Evolutionary conservation across 495 filamentous ascomycete species (phyloP).

Genomic region (Collariella sp.): DNA sequence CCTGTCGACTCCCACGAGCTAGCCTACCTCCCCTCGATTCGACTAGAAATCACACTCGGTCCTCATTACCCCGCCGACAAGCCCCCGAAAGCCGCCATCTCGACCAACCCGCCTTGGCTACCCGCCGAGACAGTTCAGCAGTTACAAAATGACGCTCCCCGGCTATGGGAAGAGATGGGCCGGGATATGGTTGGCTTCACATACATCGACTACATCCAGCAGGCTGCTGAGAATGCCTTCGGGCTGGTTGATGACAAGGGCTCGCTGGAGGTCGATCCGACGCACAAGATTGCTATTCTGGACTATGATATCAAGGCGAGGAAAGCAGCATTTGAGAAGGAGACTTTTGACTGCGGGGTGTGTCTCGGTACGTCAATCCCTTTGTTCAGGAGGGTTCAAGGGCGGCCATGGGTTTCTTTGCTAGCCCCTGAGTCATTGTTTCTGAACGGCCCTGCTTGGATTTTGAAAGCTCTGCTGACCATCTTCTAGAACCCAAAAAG

Average conservation of each 20-base stretch:
- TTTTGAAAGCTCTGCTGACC: slow-evolving; percentile 16
- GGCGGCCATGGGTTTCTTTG: not conserved
- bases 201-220: slow-evolving; percentile 82
- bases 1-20: slow-evolving; percentile 52
- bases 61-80: slow-evolving; percentile 61
- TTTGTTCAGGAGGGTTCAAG: not conserved
- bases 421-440: not conserved
- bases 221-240: slow-evolving; percentile 68
- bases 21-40: slow-evolving; percentile 68
- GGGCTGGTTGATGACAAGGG: slow-evolving; percentile 51
- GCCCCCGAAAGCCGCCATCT: slow-evolving; percentile 59
- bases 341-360: slow-evolving; percentile 83
- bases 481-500: slow-evolving; percentile 72
- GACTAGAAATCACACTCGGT: slow-evolving; percentile 60
- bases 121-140: slow-evolving; percentile 46
- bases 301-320: slow-evolving; percentile 70
- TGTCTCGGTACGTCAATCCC: slow-evolving; percentile 51
- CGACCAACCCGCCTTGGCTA: slow-evolving; percentile 62
- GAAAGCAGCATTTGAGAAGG: slow-evolving; percentile 64
- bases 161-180: slow-evolving; percentile 78
- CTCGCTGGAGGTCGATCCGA: slow-evolving; percentile 44
- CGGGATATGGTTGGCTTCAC: slow-evolving; percentile 67
- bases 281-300: slow-evolving; percentile 63
- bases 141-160: slow-evolving; percentile 51
- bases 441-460: not conserved